phyloP scores from a whole-genome alignment of 1,284 basidiomycete genomes.

The Puccinia hordei region DNA sequence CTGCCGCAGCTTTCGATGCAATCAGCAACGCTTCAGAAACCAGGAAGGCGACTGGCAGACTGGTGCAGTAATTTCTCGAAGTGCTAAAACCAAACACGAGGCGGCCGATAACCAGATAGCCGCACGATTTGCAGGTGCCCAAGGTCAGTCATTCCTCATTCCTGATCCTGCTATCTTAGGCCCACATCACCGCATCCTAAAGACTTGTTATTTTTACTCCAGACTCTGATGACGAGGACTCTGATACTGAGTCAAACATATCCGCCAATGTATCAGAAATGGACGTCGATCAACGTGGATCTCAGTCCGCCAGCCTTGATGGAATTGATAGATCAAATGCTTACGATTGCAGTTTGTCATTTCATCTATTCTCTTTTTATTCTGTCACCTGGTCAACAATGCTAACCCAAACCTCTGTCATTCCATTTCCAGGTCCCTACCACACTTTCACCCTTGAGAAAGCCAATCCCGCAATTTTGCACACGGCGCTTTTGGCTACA shows the following conservation, averaged over 20 bases:
- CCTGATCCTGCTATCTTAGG: too few relatives aligned
- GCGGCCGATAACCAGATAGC: background rate
- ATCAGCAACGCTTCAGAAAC: slow-evolving; percentile 9
- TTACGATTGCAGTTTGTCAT: slow-evolving; percentile 33
- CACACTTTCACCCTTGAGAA: slow-evolving; percentile 8
- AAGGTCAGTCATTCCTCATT: background rate
- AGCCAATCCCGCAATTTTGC: slow-evolving; percentile 7
- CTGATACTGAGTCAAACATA: too few relatives aligned
- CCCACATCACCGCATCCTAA: too few relatives aligned
- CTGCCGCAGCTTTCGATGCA: slow-evolving; percentile 11
- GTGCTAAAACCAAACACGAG: background rate
- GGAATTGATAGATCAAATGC: too few relatives aligned
- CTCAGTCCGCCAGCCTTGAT: too few relatives aligned
- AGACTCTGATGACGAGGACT: too few relatives aligned
- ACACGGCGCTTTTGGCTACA: background rate
- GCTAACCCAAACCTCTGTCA: background rate
- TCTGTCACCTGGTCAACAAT: too few relatives aligned
- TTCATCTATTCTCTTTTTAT: background rate
- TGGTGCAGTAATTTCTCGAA: background rate
- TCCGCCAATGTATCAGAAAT: too few relatives aligned
- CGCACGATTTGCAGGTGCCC: background rate
- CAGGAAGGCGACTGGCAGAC: slow-evolving; percentile 1
- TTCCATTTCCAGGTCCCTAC: slow-evolving; percentile 14
- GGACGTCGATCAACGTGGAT: too few relatives aligned
- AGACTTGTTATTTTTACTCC: too few relatives aligned